Conservation (phyloP, 2,329 filamentous ascomycete genomes). For the Apiospora pterosperma region DNA sequence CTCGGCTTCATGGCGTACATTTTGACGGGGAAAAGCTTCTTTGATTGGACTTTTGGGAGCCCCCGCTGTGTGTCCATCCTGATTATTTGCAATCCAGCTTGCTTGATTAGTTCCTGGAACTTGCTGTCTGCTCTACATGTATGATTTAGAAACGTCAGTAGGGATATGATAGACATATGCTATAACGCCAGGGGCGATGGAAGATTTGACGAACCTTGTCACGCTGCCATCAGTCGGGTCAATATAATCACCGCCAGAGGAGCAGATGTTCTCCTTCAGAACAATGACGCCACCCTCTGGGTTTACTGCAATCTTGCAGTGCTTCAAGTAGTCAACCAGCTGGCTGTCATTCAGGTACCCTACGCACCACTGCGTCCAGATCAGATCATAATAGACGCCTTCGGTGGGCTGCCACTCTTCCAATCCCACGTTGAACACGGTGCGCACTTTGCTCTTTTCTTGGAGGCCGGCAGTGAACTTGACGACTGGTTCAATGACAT, state of each 20-base stretch:
- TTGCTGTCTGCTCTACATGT: constrained; percentile 51
- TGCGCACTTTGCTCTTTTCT: constrained; percentile 54
- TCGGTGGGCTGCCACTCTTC: constrained; percentile 61
- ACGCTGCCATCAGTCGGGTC: constrained; percentile 75
- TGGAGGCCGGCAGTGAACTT: constrained; percentile 70
- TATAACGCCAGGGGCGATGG: neutral
- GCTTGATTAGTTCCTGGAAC: constrained; percentile 65
- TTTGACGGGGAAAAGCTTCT: constrained; percentile 64
- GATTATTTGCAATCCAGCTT: constrained; percentile 66
- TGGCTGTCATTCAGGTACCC: constrained; percentile 76
- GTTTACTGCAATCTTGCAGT: constrained; percentile 47
- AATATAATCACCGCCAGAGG: constrained; percentile 61
- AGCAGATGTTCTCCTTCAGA: constrained; percentile 76
- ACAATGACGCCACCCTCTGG: constrained; percentile 54
- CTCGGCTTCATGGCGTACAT: constrained; percentile 70
- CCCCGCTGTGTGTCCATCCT: constrained; percentile 66
- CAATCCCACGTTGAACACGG: constrained; percentile 69
- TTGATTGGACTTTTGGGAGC: constrained; percentile 28
- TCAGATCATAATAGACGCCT: constrained; percentile 65
- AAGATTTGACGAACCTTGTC: constrained; percentile 50
- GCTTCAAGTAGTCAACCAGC: constrained; percentile 62
- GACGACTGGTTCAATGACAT: constrained; percentile 79
- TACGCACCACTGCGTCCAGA: constrained; percentile 91
- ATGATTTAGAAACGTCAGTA: neutral
- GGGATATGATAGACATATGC: neutral